Percentiles rank a stretch among this genome's conserved stretches.
phyloP scores from a whole-genome alignment of 176 grass and related monocot species.

The Carex cristatella region DNA sequence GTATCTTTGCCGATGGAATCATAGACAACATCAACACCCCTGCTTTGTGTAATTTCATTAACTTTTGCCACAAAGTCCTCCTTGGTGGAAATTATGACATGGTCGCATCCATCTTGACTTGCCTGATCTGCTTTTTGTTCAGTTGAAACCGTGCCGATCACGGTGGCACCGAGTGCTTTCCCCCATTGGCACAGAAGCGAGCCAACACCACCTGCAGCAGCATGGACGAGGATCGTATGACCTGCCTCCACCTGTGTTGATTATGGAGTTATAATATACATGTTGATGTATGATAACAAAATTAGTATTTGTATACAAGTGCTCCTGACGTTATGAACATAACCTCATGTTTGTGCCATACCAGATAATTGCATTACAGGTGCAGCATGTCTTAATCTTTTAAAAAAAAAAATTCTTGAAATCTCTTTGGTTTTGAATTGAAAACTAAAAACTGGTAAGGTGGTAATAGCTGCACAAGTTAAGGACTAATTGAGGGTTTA shows the following conservation, averaged over 20 bases:
- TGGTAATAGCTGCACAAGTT: not conserved
- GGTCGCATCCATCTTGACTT: constrained; percentile 63
- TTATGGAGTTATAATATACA: not conserved
- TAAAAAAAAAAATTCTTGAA: not conserved
- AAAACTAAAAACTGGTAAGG: not conserved
- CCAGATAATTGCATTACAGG: not conserved
- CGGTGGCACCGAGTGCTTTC: constrained; percentile 73
- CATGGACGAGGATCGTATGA: constrained; percentile 68
- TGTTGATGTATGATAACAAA: not conserved
- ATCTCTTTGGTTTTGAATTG: not conserved
- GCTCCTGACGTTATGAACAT: not conserved
- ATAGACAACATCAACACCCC: constrained; percentile 82
- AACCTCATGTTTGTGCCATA: not conserved
- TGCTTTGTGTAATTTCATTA: constrained; percentile 65
- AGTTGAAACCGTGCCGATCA: constrained; percentile 86
- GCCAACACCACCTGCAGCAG: constrained; percentile 80
- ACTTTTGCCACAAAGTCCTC: constrained; percentile 75
- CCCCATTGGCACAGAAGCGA: constrained; percentile 94
- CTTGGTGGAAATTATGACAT: constrained; percentile 70
- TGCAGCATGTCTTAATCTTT: not conserved
- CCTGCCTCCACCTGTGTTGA: constrained; percentile 54
- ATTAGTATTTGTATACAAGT: not conserved
- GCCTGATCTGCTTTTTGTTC: constrained; percentile 78
- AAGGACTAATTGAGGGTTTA: not conserved
- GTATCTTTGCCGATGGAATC: constrained; percentile 95